phyloP scores from a whole-genome alignment of 2,329 filamentous ascomycete species.

The Fusarium keratoplasticum region DNA sequence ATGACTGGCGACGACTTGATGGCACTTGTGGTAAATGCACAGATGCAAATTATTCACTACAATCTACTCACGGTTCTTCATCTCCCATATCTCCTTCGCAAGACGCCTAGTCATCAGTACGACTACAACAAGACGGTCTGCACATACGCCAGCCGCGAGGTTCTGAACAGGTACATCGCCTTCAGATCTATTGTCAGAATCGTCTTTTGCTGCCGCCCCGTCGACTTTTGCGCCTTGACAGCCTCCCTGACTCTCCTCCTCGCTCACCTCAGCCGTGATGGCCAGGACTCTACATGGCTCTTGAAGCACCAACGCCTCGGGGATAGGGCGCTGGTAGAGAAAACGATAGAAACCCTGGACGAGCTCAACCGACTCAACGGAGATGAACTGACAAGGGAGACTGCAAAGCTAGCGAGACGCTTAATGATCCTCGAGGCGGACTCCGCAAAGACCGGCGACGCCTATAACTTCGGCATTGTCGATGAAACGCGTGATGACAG shows the following conservation, averaged over 20 bases:
- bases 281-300: not conserved
- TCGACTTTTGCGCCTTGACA: not conserved
- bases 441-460: not conserved
- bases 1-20: not conserved
- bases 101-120: not conserved
- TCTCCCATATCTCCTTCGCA: not conserved
- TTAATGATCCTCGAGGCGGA: not conserved
- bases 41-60: not conserved
- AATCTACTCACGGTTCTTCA: not conserved
- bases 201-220: not conserved
- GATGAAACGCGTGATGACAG: not conserved
- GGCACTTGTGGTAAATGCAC: not conserved
- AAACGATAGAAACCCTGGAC: not conserved
- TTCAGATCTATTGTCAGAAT: not conserved
- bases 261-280: not conserved
- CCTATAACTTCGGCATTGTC: not conserved
- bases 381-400: not conserved
- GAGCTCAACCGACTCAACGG: not conserved
- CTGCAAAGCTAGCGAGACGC: not conserved
- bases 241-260: not conserved
- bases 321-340: not conserved
- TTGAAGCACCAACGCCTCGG: not conserved
- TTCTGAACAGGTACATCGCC: not conserved
- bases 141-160: not conserved
- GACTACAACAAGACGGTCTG: not conserved